Evolutionary conservation across 202 grass and related monocot species (phyloP), one percentile per base, ranked within the genome.

Genomic region (Saccharum hybrid): DNA sequence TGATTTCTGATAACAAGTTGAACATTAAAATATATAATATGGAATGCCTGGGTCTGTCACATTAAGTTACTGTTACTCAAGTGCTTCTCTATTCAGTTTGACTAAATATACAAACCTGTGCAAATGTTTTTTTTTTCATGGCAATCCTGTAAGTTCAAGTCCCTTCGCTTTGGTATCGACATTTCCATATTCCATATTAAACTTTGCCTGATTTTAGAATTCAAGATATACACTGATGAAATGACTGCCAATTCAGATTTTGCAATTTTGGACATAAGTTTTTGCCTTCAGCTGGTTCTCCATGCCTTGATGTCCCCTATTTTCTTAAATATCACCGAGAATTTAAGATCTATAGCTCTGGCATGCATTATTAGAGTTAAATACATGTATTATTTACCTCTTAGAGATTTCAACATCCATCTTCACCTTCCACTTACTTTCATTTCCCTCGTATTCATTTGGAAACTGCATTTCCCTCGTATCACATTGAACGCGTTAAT

Each of bases 1-100:
- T 48, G 39, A 38, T 66, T 61, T 86, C 8, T 68, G 6, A 71
- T 11, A 40, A 39, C 46, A 68, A 68, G 22, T 61, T 68, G 12
- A 86, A 36, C 12, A 66, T 68, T 12, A 61, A 40, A 59, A 78
- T 59, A 67, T 46, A 46, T 64, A 40, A 61, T 66, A 61, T 51
- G 31, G 65, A 28, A 19, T 23, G 22, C 8, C 37, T 3, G 23
- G 16, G 3, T 41, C 21, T 68, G 61, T 61, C 5, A 33, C 33
- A 11, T 40, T 15, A 63, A 84, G 51, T 84, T 62, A 75, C 41
- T 15, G 3, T 56, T 69, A 69, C 13, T 38, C 39, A 64, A 23
- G 1, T 63, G 63, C 49, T 71, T 63, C 40, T 74, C 78, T n/a
- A 79, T 62, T 68, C 40, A 48, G 11, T 39, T 63, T 11, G 12